Conservation (phyloP, 75 land plant species). For the Picea sitchensis region DNA sequence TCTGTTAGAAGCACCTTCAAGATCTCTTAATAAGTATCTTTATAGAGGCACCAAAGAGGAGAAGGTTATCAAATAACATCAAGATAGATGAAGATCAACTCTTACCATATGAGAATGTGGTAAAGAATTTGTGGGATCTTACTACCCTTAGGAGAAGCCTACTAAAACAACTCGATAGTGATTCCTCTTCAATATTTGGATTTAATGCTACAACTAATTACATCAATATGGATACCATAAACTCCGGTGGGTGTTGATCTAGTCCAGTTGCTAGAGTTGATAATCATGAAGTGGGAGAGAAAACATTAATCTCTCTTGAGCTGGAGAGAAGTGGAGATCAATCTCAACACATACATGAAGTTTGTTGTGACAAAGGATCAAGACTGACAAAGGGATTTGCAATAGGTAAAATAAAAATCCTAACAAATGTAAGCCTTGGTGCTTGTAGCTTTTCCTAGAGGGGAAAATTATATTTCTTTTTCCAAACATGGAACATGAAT, state of each 20-base stretch:
- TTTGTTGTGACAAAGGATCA: not conserved
- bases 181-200: not conserved
- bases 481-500: no score
- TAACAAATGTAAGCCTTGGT: no score
- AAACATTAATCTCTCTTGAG: not conserved
- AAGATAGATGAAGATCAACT: slow-evolving; percentile 10
- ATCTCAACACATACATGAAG: not conserved
- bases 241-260: not conserved
- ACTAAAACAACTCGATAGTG: not conserved
- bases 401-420: not conserved
- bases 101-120: not conserved
- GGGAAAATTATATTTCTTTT: no score
- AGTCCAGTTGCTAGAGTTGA: not conserved
- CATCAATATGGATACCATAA: not conserved
- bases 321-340: not conserved
- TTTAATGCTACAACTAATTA: not conserved
- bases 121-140: not conserved
- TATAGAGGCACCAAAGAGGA: slow-evolving; percentile 14
- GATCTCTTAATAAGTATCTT: not conserved
- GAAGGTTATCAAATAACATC: slow-evolving; percentile 13
- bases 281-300: not conserved
- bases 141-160: not conserved
- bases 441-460: no score
- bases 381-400: not conserved
- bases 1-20: slow-evolving; percentile 5